A percentile compares a stretch with the other conserved stretches of the same genome.
These are phyloP conservation scores for Alternaria longipes DNA, from an alignment of 2,329 filamentous ascomycete species.

Conservation along the genomic window DNA sequence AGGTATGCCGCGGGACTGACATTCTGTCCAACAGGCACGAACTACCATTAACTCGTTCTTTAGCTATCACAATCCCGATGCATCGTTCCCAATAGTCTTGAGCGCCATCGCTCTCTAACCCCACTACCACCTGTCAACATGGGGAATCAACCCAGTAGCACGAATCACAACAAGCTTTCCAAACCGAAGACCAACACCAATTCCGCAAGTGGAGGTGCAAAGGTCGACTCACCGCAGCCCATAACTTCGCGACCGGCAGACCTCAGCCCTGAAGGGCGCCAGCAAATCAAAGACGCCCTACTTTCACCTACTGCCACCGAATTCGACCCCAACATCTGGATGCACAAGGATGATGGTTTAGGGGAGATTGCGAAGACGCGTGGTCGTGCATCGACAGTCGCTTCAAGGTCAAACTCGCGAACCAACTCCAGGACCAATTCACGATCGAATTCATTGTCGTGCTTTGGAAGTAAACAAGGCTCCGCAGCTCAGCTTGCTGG, in stretches of 20 bases:
- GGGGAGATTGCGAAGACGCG: constrained; percentile 36
- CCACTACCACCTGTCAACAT: constrained; percentile 31
- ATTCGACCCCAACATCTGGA: constrained; percentile 22
- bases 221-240: constrained; percentile 34
- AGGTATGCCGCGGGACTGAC: constrained; percentile 22
- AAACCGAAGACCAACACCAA: constrained; percentile 51
- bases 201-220: constrained; percentile 29
- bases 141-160: constrained; percentile 43
- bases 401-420: constrained; percentile 42
- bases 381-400: constrained; percentile 33
- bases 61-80: constrained; percentile 27
- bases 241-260: constrained; percentile 37
- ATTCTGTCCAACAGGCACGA: constrained; percentile 21
- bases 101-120: constrained; percentile 34
- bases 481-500: constrained; percentile 37
- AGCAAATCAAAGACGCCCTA: constrained; percentile 42
- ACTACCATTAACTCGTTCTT: constrained; percentile 16
- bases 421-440: constrained; percentile 26
- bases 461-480: constrained; percentile 32
- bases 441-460: constrained; percentile 39
- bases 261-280: constrained; percentile 37
- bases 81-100: constrained; percentile 13
- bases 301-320: constrained; percentile 41
- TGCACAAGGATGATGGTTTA: constrained; percentile 31
- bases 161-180: constrained; percentile 40